A percentile compares a stretch with the other conserved stretches of the same genome.
Conservation (phyloP, 345 rosid species). For the Erysimum cheiranthoides region DNA sequence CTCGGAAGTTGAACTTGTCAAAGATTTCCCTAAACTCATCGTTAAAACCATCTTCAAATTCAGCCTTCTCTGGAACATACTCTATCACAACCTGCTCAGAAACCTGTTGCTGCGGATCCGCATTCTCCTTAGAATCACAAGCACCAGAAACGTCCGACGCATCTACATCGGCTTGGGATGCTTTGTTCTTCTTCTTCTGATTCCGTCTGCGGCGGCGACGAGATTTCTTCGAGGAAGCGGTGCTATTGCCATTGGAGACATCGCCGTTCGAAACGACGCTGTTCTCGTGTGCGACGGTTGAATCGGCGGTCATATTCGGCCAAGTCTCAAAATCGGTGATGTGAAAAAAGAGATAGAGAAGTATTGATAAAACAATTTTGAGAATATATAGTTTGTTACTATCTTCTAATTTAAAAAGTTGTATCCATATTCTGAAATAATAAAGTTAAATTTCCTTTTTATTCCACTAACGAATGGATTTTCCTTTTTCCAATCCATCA, state of each 20-base stretch:
- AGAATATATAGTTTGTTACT: no score
- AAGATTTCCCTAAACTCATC: slow-evolving; percentile 75
- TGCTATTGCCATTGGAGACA: slow-evolving; percentile 24
- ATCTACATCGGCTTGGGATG: slow-evolving; percentile 40
- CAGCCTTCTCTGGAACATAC: slow-evolving; percentile 79
- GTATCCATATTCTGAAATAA: no score
- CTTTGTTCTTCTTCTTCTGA: slow-evolving; percentile 78
- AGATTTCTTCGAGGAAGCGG: slow-evolving; percentile 52
- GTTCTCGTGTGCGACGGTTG: neutral
- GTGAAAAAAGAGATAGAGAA: no score
- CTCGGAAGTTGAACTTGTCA: slow-evolving; percentile 68
- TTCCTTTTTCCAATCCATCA: no score
- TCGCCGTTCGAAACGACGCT: neutral
- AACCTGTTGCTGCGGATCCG: slow-evolving; percentile 55
- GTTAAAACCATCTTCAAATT: slow-evolving; percentile 67
- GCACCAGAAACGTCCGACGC: slow-evolving; percentile 38
- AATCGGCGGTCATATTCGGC: neutral
- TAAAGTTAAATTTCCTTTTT: no score
- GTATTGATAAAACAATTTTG: no score
- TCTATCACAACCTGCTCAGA: slow-evolving; percentile 65
- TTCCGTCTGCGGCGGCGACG: slow-evolving; percentile 88
- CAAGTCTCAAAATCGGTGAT: no score
- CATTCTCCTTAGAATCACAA: slow-evolving; percentile 52
- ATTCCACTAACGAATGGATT: no score
- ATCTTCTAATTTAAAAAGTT: no score